Conservation (phyloP, 2,329 filamentous ascomycete genomes). For the Cordyceps militaris region DNA sequence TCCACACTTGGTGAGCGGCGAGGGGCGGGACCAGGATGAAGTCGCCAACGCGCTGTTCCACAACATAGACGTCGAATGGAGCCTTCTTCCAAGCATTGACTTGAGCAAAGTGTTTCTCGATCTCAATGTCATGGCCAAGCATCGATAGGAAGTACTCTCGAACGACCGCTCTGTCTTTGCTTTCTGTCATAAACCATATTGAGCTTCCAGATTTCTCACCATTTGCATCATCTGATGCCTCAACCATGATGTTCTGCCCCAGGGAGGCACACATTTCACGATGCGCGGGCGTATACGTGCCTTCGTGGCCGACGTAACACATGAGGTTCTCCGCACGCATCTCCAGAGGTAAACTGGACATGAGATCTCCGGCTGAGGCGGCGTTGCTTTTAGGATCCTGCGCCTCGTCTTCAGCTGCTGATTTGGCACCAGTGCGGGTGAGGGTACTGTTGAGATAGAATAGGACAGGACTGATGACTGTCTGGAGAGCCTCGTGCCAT, state of each 20-base stretch:
- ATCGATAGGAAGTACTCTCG: conserved; percentile 91
- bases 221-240: conserved; percentile 66
- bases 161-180: conserved; percentile 81
- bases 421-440: conserved; percentile 27
- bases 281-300: conserved; percentile 91
- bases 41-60: conserved; percentile 84
- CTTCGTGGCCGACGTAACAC: conserved; percentile 97
- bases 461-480: conserved; percentile 70
- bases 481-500: conserved; percentile 75
- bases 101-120: conserved; percentile 94
- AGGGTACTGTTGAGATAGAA: conserved; percentile 87
- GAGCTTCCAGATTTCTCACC: conserved; percentile 82
- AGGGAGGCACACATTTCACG: conserved; percentile 96
- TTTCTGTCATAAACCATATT: conserved; percentile 98
- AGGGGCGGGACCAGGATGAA: conserved; percentile 90
- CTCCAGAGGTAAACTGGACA: conserved; percentile 78
- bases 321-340: conserved; percentile 96
- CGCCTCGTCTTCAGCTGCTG: conserved; percentile 29
- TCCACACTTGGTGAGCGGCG: conserved; percentile 97
- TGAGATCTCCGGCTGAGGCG: conserved; percentile 78
- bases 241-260: conserved; percentile 98
- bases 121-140: conserved; percentile 91
- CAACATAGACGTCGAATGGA: conserved; percentile 85
- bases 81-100: conserved; percentile 93
- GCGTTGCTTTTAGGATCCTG: conserved; percentile 49